Evolutionary conservation across 2,329 filamentous ascomycete genomes (phyloP).

Genomic region (Aspergillus tubingensis): DNA sequence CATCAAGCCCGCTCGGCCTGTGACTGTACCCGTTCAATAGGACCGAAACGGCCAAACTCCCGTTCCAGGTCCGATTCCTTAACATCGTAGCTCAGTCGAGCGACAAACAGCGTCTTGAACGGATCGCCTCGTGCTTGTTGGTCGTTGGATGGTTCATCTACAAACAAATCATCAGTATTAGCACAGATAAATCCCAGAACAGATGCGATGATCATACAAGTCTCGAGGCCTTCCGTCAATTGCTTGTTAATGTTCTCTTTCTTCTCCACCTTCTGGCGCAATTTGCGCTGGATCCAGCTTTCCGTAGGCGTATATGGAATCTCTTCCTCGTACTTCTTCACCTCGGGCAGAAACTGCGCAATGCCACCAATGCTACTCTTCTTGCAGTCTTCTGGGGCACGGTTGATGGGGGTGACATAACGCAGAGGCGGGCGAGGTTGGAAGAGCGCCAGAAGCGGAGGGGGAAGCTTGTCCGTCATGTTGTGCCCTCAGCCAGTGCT

Average conservation of each 20-base stretch:
- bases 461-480: constrained; percentile 97
- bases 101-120: constrained; percentile 92
- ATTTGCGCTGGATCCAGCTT: constrained; percentile 86
- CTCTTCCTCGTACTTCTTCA: constrained; percentile 76
- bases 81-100: constrained; percentile 83
- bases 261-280: constrained; percentile 81
- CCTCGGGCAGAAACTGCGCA: constrained; percentile 70
- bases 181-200: not conserved
- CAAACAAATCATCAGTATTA: constrained; percentile 13
- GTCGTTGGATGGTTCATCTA: constrained; percentile 81
- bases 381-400: constrained; percentile 77
- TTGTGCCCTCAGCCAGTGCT: constrained; percentile 26
- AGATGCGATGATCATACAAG: constrained; percentile 54
- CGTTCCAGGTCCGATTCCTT: constrained; percentile 87
- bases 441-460: constrained; percentile 90
- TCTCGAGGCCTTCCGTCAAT: constrained; percentile 63
- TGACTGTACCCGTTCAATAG: constrained; percentile 78
- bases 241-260: constrained; percentile 66
- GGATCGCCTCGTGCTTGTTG: constrained; percentile 88
- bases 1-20: not conserved
- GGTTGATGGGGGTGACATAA: constrained; percentile 81
- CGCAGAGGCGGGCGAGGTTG: constrained; percentile 88
- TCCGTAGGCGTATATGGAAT: constrained; percentile 80
- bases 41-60: constrained; percentile 90
- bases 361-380: constrained; percentile 73